Conservation (phyloP, 1,139 yeast genomes). For the Starmera stellimalicola region DNA sequence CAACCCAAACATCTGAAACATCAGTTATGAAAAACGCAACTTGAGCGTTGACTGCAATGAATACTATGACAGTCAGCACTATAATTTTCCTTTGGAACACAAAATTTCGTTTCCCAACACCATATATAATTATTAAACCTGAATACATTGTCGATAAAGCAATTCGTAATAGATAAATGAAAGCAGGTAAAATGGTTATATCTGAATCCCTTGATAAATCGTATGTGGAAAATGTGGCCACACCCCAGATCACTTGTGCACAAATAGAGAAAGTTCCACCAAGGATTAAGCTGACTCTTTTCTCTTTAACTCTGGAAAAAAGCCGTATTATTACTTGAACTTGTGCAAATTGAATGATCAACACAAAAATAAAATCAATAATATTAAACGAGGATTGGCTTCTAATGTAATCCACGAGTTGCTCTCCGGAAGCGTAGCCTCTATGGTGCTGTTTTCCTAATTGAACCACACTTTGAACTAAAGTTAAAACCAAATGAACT, state of each 20-base stretch:
- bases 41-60: constrained; percentile 53
- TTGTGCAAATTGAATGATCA: constrained; percentile 60
- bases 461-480: constrained; percentile 37
- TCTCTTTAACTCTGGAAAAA: constrained; percentile 63
- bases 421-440: constrained; percentile 49
- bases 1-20: constrained; percentile 62
- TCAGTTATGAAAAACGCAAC: constrained; percentile 74
- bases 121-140: constrained; percentile 51
- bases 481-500: constrained; percentile 41
- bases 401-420: constrained; percentile 39
- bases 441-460: constrained; percentile 38
- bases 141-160: constrained; percentile 68
- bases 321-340: constrained; percentile 69
- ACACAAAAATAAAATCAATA: constrained; percentile 53
- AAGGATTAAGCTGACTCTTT: constrained; percentile 50
- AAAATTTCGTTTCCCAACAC: constrained; percentile 43
- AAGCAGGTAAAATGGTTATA: constrained; percentile 63
- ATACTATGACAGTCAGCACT: constrained; percentile 48
- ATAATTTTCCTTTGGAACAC: constrained; percentile 44
- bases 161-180: constrained; percentile 68
- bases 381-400: constrained; percentile 40
- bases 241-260: constrained; percentile 64
- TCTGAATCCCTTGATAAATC: constrained; percentile 28
- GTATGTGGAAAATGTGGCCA: constrained; percentile 40
- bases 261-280: constrained; percentile 51